Evolutionary conservation across 1,284 basidiomycete species (phyloP), one percentile per base, ranked within the genome.

Genomic region (Coriolopsis trogii): DNA sequence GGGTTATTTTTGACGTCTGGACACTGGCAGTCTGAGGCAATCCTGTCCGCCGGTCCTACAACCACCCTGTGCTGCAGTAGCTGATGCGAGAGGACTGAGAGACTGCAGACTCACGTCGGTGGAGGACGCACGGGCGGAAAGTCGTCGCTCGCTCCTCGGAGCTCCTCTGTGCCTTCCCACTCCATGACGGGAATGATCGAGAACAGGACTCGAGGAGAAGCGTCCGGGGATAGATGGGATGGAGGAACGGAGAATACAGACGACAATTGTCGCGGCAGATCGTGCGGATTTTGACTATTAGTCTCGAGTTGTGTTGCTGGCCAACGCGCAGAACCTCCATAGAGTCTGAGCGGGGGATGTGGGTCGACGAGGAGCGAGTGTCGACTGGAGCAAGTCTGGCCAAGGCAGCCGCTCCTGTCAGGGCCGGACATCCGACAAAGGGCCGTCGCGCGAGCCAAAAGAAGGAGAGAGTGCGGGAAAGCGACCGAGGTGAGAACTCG

Each of bases 141-240:
- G 34, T 49, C 48, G 29, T 61, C 59, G 59, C 59, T 58, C 46
- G 6, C 56, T 58, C 41, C 46, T 61, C 59, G 59, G 59, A 46
- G 33, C 45, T 52, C 48, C 21, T 44, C 29, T 28, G n/a, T 37
- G 13, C 28, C 42, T 55, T 55, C 59, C 41, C 53, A 53, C 59
- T 51, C 59, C 55, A 60, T 33, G 47, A 30, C 42, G 38, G 44
- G 36, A 46, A 50, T 29, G 21, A 30, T 43, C 21, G 26, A 51
- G 41, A 21, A 47, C 30, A 6, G 8, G 24, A 21, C n/a, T 26
- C 24, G 8, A 15, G n/a, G 24, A 24, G 23, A 42, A 24, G 25
- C 20, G 38, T 26, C 34, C 43, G 38, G 26, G 9, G 43, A 29
- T 36, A 36, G 21, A 30, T 42, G 26, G n/a, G n/a, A n/a, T n/a